Base-by-base conservation (phyloP, 306 rosid genomes). In the Cucumis melo region DNA sequence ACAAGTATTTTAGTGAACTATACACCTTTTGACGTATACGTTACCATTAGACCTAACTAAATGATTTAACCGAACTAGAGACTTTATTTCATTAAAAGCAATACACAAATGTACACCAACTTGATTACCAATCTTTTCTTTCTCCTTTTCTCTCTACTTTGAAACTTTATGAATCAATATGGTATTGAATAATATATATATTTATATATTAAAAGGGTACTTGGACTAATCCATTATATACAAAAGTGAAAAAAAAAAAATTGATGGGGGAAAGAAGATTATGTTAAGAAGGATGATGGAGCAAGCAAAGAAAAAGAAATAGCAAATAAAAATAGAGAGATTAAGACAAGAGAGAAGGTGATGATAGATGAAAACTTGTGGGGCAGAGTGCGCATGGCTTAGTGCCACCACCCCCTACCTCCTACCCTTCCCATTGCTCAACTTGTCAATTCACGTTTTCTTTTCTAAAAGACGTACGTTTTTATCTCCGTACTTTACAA, bases 301-400 rank as follows among this genome's bases (percentile, higher is more conserved):
- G 7, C 8, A 61, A 51, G 41, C 34, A 71, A 46, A 44, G 36
- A 5, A 44, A 16, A 5, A 14, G 38, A 67, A 62, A 34, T 42
- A 41, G 5, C 48, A 64, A 64, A 64, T 1, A 51, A 17, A 64
- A 64, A 64, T 36, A 9, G 87, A 57, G 27, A 84, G 85, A 79
- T 36, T 36, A 36, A 65, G 44, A 65, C 44, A 65, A 44, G 87
- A 57, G 57, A 82, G 85, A 78, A 87, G 84, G 83, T 66, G 79
- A 82, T 86, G 55, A 50, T 24, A 79, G 88, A 82, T 86, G 83
- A 84, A 83, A 82, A 64, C 61, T 6, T 10, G 88, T 82, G 87
- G 86, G 76, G 76, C 86, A 65, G 42, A 87, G 84, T 83, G 77
- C 84, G 83, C 83, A 39, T 88, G 90, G 87, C 51, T 76, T 77